Percentiles rank a stretch among this genome's conserved stretches.
Conservation (phyloP, 1,284 basidiomycete species). For the Puccinia triticina region DNA sequence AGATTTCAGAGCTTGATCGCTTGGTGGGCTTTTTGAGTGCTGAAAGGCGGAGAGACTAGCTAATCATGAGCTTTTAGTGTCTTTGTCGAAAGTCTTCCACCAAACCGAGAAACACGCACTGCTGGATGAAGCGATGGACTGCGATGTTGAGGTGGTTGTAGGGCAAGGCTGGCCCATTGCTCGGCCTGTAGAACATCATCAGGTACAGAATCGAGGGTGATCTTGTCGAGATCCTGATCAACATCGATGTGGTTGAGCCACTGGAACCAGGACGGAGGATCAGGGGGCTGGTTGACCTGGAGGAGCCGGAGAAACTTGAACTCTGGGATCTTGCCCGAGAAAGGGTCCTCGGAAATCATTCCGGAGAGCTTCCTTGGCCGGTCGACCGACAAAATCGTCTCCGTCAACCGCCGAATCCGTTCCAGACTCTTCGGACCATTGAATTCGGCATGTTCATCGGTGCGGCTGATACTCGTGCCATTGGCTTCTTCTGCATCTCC, state of each 20-base stretch:
- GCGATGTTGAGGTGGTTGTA: not conserved
- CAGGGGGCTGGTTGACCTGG: not conserved
- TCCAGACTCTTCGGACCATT: not conserved
- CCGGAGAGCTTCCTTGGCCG: slow-evolving; percentile 19
- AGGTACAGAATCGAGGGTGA: slow-evolving; percentile 9
- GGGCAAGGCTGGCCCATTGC: not conserved
- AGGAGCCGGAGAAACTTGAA: slow-evolving; percentile 14
- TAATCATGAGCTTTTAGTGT: not conserved
- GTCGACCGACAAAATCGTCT: slow-evolving; percentile 17
- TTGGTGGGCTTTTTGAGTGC: not conserved
- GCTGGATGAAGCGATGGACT: not conserved
- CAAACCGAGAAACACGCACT: not conserved
- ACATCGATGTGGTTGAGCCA: not conserved
- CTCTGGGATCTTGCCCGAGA: slow-evolving; percentile 21
- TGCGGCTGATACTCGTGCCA: not conserved
- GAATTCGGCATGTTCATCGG: not conserved
- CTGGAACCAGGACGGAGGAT: not conserved
- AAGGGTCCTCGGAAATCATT: slow-evolving; percentile 22
- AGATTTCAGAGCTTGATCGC: not conserved
- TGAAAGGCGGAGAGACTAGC: not conserved
- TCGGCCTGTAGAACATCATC: not conserved
- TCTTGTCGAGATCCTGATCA: not conserved
- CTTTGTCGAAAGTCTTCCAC: not conserved
- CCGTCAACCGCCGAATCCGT: not conserved
- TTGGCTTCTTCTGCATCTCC: not conserved